phyloP scores from a whole-genome alignment of 768 basidiomycete genomes.

The Suillus sp. region DNA sequence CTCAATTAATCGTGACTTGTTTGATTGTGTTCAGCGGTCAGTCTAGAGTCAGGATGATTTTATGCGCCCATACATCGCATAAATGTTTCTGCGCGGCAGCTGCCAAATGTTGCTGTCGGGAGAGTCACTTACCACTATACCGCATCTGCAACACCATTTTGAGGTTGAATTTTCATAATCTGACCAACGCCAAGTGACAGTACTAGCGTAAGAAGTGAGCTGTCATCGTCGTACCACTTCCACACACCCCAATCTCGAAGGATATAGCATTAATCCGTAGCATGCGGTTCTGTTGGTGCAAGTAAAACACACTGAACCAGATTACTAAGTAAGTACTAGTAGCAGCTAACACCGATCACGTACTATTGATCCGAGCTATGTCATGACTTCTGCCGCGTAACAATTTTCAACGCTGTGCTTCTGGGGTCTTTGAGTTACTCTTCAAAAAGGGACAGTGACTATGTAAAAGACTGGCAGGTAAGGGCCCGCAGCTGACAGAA shows the following conservation, averaged over 20 bases:
- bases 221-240: no score
- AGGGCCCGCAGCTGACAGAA: background rate
- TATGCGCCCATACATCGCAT: slow-evolving; percentile 4
- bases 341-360: background rate
- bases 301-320: background rate
- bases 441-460: background rate
- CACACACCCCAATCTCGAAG: background rate
- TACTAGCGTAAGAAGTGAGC: no score
- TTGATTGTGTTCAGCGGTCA: background rate
- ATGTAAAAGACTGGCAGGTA: background rate
- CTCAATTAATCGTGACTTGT: background rate
- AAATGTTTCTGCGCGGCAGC: background rate
- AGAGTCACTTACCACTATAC: background rate
- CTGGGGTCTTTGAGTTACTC: slow-evolving; percentile 3
- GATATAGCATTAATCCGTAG: background rate
- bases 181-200: background rate
- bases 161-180: background rate
- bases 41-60: background rate
- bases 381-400: background rate
- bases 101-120: background rate
- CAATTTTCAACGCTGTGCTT: background rate
- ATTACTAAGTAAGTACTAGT: background rate
- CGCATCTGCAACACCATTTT: background rate
- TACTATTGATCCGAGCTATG: slow-evolving; percentile 1
- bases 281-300: background rate